Percentiles rank a stretch among this genome's conserved stretches.
Evolutionary conservation across 2,329 filamentous ascomycete genomes (phyloP).

Genomic region (Boeremia exigua): DNA sequence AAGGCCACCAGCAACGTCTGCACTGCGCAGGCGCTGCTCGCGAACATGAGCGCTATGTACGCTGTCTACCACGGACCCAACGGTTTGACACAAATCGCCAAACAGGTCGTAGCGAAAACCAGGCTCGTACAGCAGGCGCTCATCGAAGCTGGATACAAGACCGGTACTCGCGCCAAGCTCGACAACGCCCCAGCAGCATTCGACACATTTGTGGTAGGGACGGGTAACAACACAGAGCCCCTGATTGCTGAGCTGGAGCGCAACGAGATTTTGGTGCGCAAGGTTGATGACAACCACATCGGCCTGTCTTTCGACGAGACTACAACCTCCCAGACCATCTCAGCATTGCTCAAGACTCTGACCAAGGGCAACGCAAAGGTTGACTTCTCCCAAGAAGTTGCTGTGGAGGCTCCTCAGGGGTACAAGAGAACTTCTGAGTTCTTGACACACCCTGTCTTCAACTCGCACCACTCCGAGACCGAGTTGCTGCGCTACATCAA

Average conservation of each 20-base stretch:
- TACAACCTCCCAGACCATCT: conserved; percentile 62
- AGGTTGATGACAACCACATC: conserved; percentile 65
- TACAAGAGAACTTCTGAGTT: conserved; percentile 77
- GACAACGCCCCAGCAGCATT: conserved; percentile 69
- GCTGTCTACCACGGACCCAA: conserved; percentile 90
- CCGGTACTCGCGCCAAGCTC: conserved; percentile 63
- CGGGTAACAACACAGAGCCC: conserved; percentile 57
- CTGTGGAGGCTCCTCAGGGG: conserved; percentile 52
- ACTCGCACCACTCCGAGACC: conserved; percentile 92
- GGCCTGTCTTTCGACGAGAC: conserved; percentile 83
- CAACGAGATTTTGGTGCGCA: conserved; percentile 67
- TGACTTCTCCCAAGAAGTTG: conserved; percentile 20
- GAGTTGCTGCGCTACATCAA: conserved; percentile 93
- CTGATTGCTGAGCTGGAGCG: conserved; percentile 60
- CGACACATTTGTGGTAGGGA: conserved; percentile 76
- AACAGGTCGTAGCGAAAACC: conserved; percentile 75
- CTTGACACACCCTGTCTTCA: conserved; percentile 92
- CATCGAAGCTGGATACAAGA: conserved; percentile 67
- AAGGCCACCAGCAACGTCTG: conserved; percentile 98
- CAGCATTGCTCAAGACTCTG: conserved; percentile 61
- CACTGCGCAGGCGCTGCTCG: conserved; percentile 89
- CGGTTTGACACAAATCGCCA: conserved; percentile 82
- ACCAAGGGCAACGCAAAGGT: conserved; percentile 31
- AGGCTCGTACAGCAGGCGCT: conserved; percentile 72
- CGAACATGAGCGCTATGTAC: conserved; percentile 96